Conservation (phyloP, 192 early-diverging fungal genomes). For the Coemansia aciculifera region DNA sequence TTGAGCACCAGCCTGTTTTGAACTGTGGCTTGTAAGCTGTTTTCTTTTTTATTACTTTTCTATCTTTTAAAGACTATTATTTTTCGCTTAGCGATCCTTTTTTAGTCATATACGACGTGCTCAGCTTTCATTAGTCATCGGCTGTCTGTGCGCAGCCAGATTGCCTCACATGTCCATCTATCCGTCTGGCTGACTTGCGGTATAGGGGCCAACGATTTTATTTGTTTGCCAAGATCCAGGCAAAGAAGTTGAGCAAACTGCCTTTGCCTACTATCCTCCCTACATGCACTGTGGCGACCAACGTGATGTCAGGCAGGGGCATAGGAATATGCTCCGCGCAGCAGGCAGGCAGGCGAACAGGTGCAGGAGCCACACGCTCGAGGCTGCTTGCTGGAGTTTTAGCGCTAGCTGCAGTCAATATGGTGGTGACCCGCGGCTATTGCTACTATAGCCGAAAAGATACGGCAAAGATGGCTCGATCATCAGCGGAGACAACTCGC, state of each 20-base stretch:
- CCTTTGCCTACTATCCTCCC: neutral
- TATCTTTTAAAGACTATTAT: neutral
- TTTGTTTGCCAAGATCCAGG: neutral
- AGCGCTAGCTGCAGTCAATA: neutral
- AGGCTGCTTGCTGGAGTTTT: neutral
- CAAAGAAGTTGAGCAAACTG: neutral
- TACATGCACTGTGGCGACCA: neutral
- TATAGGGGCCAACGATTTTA: neutral
- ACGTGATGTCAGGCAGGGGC: neutral
- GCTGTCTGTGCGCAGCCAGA: neutral
- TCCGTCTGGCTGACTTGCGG: neutral
- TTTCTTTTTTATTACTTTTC: neutral
- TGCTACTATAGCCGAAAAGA: neutral
- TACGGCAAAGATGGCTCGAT: neutral
- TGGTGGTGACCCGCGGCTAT: neutral
- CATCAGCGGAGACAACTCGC: neutral
- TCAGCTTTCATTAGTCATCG: neutral
- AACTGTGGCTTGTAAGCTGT: slow-evolving; percentile 19
- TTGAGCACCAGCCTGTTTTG: slow-evolving; percentile 59
- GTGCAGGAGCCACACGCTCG: neutral
- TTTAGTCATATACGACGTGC: neutral
- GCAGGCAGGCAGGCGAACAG: neutral
- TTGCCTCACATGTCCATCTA: neutral
- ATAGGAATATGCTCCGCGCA: neutral
- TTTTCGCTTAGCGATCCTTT: too few species aligned